A percentile compares a stretch with the other conserved stretches of the same genome.
These are phyloP conservation scores for Populus tomentosa DNA, from an alignment of 441 rosid genomes.

Conservation along the genomic window DNA sequence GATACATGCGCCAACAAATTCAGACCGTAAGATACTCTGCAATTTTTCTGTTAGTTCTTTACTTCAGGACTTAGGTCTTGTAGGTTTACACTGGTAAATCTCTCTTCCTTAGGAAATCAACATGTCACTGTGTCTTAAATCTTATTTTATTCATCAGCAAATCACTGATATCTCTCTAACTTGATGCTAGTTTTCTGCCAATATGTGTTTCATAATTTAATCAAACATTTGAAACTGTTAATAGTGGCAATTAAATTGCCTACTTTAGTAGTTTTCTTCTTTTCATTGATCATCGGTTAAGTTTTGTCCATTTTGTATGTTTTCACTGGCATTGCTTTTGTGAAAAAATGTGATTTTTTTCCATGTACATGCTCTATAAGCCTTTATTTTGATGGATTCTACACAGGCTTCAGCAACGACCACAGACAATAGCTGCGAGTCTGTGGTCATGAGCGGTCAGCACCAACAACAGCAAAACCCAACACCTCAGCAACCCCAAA, in stretches of 20 bases:
- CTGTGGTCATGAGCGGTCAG: constrained; percentile 98
- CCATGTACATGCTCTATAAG: neutral
- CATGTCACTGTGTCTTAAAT: too few relatives aligned
- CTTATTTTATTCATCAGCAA: too few relatives aligned
- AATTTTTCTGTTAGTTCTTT: neutral
- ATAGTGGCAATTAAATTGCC: neutral
- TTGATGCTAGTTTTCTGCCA: too few relatives aligned
- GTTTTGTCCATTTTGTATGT: neutral
- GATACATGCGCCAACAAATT: constrained; percentile 70
- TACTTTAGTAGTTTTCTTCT: neutral
- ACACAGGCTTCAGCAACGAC: constrained; percentile 76
- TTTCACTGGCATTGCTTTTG: neutral
- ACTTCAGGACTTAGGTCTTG: too few relatives aligned
- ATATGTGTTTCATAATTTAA: too few relatives aligned
- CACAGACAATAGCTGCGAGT: constrained; percentile 99
- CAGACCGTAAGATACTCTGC: constrained; percentile 40
- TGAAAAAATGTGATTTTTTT: neutral
- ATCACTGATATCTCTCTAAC: too few relatives aligned
- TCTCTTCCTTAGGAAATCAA: too few relatives aligned
- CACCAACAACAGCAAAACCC: constrained; percentile 93
- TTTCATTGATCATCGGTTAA: neutral
- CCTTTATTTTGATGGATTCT: constrained; percentile 2
- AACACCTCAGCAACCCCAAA: constrained; percentile 73
- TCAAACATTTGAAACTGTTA: too few relatives aligned
- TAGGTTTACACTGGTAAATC: too few relatives aligned